Percentiles rank a stretch among this genome's conserved stretches.
phyloP scores from a whole-genome alignment of 371 early-diverging fungal genomes.

The Mucor circinelloides region DNA sequence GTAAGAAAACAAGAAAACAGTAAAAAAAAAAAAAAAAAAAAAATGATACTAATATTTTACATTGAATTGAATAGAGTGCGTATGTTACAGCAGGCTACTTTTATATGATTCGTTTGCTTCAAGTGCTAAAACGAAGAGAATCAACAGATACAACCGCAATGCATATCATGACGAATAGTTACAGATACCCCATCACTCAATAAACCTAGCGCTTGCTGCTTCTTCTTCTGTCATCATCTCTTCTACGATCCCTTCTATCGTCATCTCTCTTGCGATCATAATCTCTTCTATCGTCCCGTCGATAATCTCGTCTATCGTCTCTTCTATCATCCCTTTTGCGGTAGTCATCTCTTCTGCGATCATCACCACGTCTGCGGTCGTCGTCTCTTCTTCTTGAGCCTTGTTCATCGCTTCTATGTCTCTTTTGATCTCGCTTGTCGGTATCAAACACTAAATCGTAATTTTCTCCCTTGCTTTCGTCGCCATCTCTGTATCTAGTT shows the following conservation, averaged over 20 bases:
- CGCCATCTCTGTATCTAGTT: slow-evolving; percentile 47
- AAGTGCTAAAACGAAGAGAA: slow-evolving; percentile 1
- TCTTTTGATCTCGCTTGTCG: slow-evolving; percentile 23
- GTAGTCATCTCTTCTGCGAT: slow-evolving; percentile 14
- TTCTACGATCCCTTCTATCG: slow-evolving; percentile 18
- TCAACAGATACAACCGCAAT: slow-evolving; percentile 6
- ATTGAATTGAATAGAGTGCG: not conserved
- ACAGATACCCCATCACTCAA: slow-evolving; percentile 11
- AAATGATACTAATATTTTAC: not conserved
- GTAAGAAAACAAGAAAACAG: not conserved
- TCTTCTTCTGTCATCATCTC: slow-evolving; percentile 6
- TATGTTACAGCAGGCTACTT: slow-evolving; percentile 17
- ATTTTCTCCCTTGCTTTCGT: slow-evolving; percentile 19
- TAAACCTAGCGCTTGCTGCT: slow-evolving; percentile 4
- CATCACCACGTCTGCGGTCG: slow-evolving; percentile 30
- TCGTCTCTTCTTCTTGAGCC: slow-evolving; percentile 40
- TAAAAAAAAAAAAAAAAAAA: not conserved
- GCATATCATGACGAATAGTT: slow-evolving; percentile 2
- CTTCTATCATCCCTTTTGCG: slow-evolving; percentile 16
- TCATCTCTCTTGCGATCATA: slow-evolving; percentile 14
- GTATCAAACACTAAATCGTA: slow-evolving; percentile 54
- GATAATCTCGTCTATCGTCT: slow-evolving; percentile 19
- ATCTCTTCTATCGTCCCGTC: slow-evolving; percentile 6
- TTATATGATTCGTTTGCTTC: slow-evolving; percentile 8
- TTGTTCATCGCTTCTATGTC: slow-evolving; percentile 13